Evolutionary conservation across 2,329 filamentous ascomycete genomes (phyloP).

Genomic region (Ilyonectria sp.): DNA sequence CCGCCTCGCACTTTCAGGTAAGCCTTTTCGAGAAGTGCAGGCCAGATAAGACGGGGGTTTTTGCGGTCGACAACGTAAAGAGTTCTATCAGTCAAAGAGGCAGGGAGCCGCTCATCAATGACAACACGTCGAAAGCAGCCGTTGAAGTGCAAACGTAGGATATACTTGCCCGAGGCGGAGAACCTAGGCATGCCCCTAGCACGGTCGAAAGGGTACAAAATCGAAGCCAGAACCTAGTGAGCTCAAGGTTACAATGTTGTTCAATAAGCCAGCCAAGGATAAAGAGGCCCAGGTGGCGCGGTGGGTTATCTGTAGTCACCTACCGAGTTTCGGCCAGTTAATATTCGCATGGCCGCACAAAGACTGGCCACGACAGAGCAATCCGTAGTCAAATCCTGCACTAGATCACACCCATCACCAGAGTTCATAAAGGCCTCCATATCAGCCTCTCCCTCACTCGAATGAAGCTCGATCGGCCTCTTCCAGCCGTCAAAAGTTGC

Average conservation of each 20-base stretch:
- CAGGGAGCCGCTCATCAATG: conserved; percentile 90
- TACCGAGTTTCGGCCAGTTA: conserved; percentile 79
- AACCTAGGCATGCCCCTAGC: conserved; percentile 69
- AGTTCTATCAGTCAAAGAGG: conserved; percentile 80
- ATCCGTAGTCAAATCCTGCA: conserved; percentile 96
- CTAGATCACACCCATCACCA: conserved; percentile 79
- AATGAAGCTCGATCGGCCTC: conserved; percentile 77
- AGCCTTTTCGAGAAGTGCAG: conserved; percentile 93
- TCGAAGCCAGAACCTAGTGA: conserved; percentile 75
- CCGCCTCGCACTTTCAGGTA: conserved; percentile 96
- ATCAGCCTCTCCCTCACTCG: conserved; percentile 40
- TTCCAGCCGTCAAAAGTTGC: conserved; percentile 89
- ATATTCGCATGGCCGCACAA: conserved; percentile 82
- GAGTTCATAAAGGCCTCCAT: conserved; percentile 69
- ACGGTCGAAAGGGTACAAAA: conserved; percentile 83
- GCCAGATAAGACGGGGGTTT: conserved; percentile 89
- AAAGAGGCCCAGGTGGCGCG: neutral
- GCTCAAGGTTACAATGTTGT: conserved; percentile 14
- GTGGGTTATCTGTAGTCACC: conserved; percentile 34
- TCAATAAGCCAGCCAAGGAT: neutral
- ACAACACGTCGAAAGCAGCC: conserved; percentile 89
- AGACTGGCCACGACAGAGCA: conserved; percentile 98
- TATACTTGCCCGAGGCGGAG: conserved; percentile 89
- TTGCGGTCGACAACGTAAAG: conserved; percentile 91
- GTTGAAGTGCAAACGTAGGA: conserved; percentile 96